Base-by-base conservation (phyloP, 768 basidiomycete genomes). In the Boletus rubroflammeus region DNA sequence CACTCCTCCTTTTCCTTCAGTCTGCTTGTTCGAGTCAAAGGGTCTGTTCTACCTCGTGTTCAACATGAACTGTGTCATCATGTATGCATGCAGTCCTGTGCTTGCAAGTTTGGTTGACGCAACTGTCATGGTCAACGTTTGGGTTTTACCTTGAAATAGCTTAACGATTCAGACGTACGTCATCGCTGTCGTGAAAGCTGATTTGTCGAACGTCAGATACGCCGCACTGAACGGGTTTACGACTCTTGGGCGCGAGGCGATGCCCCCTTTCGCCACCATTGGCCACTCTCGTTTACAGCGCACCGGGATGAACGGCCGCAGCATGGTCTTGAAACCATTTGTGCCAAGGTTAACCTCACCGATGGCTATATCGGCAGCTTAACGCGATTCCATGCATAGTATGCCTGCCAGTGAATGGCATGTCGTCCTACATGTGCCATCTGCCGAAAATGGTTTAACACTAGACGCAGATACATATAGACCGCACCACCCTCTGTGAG, bases 381-480 rank as follows among this genome's bases (percentile, higher is more conserved):
- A 49, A 45, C 34, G 53, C 52, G 57, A 54, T 47, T 59, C 43
- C 58, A 47, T 58, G 62, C 51, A 53, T 57, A 23, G 42, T 59
- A 50, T 45, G 58, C 57, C 63, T 55, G 59, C 36, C 54, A 50
- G 15, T 40, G 50, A 19, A 39, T 59, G 54, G 49, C 61, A 56
- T 56, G 54, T 47, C 57, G 38, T 51, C 57, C 41, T 55, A 31
- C 56, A 50, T 58, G 58, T 59, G 56, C 46, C 43, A 10, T 54
- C 46, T 55, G 52, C 70, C 66, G 51, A 59, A 70, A 67, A 47
- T 47, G 56, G 63, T 45, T 56, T 56, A 58, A 54, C 49, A 29
- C 53, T 44, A 29, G 49, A 47, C 28, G 57, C 55, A 61, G 66
- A 69, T 56, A n/a, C n/a, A n/a, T n/a, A 70, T 72, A 69, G 53